Percentiles rank a stretch among this genome's conserved stretches.
Evolutionary conservation across 768 basidiomycete genomes (phyloP).

Genomic region (Russula virescens): DNA sequence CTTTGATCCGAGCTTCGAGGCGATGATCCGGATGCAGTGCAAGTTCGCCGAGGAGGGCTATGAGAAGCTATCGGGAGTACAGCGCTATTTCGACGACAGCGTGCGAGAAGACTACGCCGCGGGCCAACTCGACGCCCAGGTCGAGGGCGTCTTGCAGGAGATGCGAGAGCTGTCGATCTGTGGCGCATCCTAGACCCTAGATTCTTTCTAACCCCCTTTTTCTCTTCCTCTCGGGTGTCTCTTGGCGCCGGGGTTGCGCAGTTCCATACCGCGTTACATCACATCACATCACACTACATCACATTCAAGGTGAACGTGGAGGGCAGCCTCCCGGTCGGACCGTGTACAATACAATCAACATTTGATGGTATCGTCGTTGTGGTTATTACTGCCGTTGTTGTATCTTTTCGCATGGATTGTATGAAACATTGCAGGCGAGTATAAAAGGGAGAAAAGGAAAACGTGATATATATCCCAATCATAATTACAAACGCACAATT

Average conservation of each 20-base stretch:
- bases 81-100: conserved; percentile 84
- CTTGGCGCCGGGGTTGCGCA: conserved; percentile 2
- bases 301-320: background rate
- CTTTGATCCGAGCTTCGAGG: conserved; percentile 98
- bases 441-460: background rate
- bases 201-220: background rate
- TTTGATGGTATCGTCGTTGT: background rate
- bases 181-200: conserved; percentile 42
- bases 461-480: background rate
- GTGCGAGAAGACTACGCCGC: conserved; percentile 97
- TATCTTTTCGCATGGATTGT: conserved; percentile 2
- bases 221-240: background rate
- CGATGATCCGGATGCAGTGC: conserved; percentile 97
- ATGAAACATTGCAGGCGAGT: conserved; percentile 3
- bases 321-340: conserved; percentile 2
- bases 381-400: background rate
- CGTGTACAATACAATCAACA: conserved; percentile 9
- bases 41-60: conserved; percentile 99
- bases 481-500: conserved; percentile 15
- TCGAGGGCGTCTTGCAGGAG: conserved; percentile 95
- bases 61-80: conserved; percentile 92
- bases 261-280: background rate
- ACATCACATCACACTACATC: conserved; percentile 3
- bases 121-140: conserved; percentile 93
- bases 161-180: conserved; percentile 96